A percentile compares a stretch with the other conserved stretches of the same genome.
Conservation (phyloP, 2,329 filamentous ascomycete genomes). For the Myriosclerotinia curreyana region DNA sequence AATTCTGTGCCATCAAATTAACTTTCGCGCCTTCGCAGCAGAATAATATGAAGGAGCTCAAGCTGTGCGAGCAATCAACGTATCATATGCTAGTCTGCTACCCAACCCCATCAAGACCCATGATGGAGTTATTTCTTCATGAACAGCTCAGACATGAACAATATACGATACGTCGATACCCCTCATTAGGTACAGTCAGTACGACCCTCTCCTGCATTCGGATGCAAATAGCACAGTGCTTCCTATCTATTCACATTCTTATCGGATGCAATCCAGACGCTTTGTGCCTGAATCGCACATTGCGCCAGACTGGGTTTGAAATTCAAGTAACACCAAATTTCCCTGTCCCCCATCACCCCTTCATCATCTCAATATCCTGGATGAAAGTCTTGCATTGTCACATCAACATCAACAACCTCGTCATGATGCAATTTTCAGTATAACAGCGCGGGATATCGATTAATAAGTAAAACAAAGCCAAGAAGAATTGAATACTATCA, state of each 20-base stretch:
- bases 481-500: slow-evolving; percentile 13
- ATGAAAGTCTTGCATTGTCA: slow-evolving; percentile 4
- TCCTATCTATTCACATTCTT: slow-evolving; percentile 20
- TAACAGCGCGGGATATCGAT: neutral
- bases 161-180: slow-evolving; percentile 15
- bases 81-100: slow-evolving; percentile 4
- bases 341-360: neutral
- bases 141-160: slow-evolving; percentile 21
- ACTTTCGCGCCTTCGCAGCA: slow-evolving; percentile 7
- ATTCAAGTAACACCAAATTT: slow-evolving; percentile 10
- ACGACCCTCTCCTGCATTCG: slow-evolving; percentile 20
- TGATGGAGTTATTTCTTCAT: slow-evolving; percentile 13
- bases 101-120: slow-evolving; percentile 9
- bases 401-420: neutral
- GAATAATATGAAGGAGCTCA: slow-evolving; percentile 3
- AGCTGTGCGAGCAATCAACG: neutral
- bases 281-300: slow-evolving; percentile 23
- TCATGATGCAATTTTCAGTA: slow-evolving; percentile 4
- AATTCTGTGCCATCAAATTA: no score
- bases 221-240: slow-evolving; percentile 9
- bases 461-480: slow-evolving; percentile 9
- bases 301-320: slow-evolving; percentile 8
- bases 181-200: slow-evolving; percentile 19
- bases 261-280: slow-evolving; percentile 15
- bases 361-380: neutral